Evolutionary conservation across 2,329 filamentous ascomycete genomes (phyloP), one percentile per base, ranked within the genome.

Genomic region (Fusarium fujikuroi): DNA sequence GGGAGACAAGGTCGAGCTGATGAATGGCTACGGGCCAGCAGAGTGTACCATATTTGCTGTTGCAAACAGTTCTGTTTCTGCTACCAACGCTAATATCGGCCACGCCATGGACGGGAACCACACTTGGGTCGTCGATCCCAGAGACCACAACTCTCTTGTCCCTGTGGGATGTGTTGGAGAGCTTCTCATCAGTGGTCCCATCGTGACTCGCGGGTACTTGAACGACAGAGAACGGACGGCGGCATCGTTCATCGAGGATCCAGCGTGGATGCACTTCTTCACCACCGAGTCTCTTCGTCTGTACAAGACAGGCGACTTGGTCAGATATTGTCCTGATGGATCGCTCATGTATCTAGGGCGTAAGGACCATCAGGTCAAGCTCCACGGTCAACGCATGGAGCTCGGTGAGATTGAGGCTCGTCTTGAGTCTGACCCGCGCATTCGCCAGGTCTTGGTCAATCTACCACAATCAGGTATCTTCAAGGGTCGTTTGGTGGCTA

Each of bases 321-420:
- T 80, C 2, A 79, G 75, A 40, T 85, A 85, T 36, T 73, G 81
- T 28, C 75, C 78, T 0, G 81, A 86, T 61, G 83, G 84, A 1
- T 74, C 72, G 9, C 74, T 88, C 14, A 65, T 79, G 0, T 87
- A 84, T 47, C 71, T 87, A 42, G 88, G 88, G n/a, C 83, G 89
- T 11, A 88, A 88, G 70, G 88, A 76, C 18, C 47, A 64, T 1
- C 74, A 76, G 12, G 72, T 76, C 53, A 76, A 76, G 18, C 60
- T 75, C 5, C 64, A 73, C 25, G 90, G 90, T 18, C 89, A 85
- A 65, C 80, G 88, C 49, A 82, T 89, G 61, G 90, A 87, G 78
- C 81, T 87, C 3, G 77, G 75, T 7, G 79, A 80, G 60, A 76
- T 80, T 8, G 79, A 80, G 37, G 54, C 87, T 73, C 88, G 89